A percentile compares a stretch with the other conserved stretches of the same genome.
Evolutionary conservation across 192 early-diverging fungal genomes (phyloP).

Genomic region (Coemansia sp.): DNA sequence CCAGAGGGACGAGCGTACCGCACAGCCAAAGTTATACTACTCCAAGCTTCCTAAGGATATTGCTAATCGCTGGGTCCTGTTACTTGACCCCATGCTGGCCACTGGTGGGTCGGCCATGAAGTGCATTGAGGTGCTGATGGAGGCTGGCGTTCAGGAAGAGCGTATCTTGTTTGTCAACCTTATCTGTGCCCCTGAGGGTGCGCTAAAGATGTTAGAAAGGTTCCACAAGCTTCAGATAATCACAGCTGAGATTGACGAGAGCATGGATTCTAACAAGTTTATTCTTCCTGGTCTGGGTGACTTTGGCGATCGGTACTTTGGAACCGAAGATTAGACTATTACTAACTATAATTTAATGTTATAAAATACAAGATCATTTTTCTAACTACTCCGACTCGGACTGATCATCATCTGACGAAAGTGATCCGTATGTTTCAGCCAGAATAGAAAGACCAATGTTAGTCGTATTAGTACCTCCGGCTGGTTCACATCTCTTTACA

Average conservation of each 20-base stretch:
- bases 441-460: no score
- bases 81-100: conserved; percentile 96
- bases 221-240: conserved; percentile 85
- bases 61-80: conserved; percentile 71
- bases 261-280: conserved; percentile 79
- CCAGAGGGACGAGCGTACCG: conserved; percentile 93
- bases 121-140: conserved; percentile 84
- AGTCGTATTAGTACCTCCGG: no score
- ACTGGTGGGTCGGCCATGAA: conserved; percentile 94
- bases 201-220: conserved; percentile 61
- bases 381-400: background rate
- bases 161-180: conserved; percentile 90
- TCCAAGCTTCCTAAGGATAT: conserved; percentile 90
- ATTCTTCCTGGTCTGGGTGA: conserved; percentile 91
- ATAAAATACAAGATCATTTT: background rate
- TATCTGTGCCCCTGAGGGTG: conserved; percentile 83
- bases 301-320: conserved; percentile 90
- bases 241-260: conserved; percentile 80
- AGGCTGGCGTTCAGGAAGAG: conserved; percentile 80
- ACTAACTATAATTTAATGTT: background rate
- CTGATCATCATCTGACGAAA: no score
- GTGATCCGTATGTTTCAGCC: no score
- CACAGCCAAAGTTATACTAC: conserved; percentile 87
- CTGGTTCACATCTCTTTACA: no score
- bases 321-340: conserved; percentile 57